Conservation (phyloP, 164 flowering plant species). For the Macadamia tetraphylla region DNA sequence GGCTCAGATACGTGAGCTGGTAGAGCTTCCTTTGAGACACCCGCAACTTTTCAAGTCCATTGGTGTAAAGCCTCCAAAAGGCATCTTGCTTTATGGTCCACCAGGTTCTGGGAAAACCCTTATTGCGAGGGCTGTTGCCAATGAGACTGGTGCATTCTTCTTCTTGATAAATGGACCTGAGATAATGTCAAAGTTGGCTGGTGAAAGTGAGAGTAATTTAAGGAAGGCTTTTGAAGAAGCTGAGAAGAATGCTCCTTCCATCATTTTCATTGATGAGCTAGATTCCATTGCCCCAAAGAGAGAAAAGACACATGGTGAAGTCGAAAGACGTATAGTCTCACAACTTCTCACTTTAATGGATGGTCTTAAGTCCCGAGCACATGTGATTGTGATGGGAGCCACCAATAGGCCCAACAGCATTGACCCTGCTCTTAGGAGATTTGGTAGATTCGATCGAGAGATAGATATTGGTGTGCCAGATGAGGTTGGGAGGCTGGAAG, state of each 20-base stretch:
- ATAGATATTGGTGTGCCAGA: constrained; percentile 72
- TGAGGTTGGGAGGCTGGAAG: constrained; percentile 64
- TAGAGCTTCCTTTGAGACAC: constrained; percentile 66
- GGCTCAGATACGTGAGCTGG: constrained; percentile 75
- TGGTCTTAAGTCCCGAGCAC: constrained; percentile 57
- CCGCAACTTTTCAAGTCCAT: constrained; percentile 64
- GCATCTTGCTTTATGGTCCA: constrained; percentile 52
- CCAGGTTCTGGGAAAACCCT: constrained; percentile 55
- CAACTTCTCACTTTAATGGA: constrained; percentile 69
- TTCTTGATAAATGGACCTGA: constrained; percentile 52
- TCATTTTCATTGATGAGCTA: constrained; percentile 60
- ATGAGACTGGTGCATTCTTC: constrained; percentile 62
- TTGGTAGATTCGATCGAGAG: constrained; percentile 68
- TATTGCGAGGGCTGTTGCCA: constrained; percentile 55
- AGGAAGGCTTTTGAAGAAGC: constrained; percentile 73
- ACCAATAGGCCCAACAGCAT: constrained; percentile 67
- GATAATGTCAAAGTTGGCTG: constrained; percentile 55
- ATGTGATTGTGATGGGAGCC: constrained; percentile 69
- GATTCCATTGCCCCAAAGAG: constrained; percentile 76
- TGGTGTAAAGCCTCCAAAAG: constrained; percentile 57
- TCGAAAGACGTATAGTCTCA: constrained; percentile 68
- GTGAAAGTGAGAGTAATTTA: constrained; percentile 51
- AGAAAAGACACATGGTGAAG: constrained; percentile 74
- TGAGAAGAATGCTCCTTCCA: constrained; percentile 68
- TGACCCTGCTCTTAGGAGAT: constrained; percentile 65